Evolutionary conservation across 2,329 filamentous ascomycete genomes (phyloP), one percentile per base, ranked within the genome.

Genomic region (Colletotrichum theobromicola): DNA sequence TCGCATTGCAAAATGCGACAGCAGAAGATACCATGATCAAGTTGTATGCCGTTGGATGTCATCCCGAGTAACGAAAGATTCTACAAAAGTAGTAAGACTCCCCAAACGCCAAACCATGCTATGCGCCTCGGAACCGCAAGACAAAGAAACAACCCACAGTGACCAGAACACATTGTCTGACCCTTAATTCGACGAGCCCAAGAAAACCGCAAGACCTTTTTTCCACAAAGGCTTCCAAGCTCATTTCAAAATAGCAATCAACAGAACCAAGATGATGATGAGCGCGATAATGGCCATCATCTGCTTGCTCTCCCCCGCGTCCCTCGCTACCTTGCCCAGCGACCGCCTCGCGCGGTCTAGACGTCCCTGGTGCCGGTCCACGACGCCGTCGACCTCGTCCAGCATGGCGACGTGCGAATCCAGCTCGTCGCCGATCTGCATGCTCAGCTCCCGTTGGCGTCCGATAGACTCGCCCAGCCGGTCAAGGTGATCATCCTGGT

Each of bases 401-500:
- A 99, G 88, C 88, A 99, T 88, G 78, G 93, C 89, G 46, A 97
- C 94, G 80, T 99, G 97, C 78, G 92, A 93, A 79, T 98, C 97
- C 42, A 99, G 89, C 88, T 99, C 97, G 82, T 98, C 94, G 34
- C 97, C 96, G 80, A 99, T 98, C 86, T 97, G 95, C 87, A 98
- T 97, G 81, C 94, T 96, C 76, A 99, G 88, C 86, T 98, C 95
- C 64, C 97, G 90, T 87, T 98, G 97, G 50, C 97, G 91, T 5
- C 94, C 91, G 78, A 99, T 98, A 72, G 92, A 95, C 80, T 92
- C 91, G n/a, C 96, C 95, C 5, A 99, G 87, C 12, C 90, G 89
- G 82, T 98, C 96, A n/a, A 99, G 89, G 83, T 98, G 95, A 77
- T 94, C 94, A 81, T 99, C 97, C 84, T 99, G 97, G 76, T 98